A percentile compares a stretch with the other conserved stretches of the same genome.
Conservation (phyloP, 2,329 filamentous ascomycete species). For the Passalora sequoiae region DNA sequence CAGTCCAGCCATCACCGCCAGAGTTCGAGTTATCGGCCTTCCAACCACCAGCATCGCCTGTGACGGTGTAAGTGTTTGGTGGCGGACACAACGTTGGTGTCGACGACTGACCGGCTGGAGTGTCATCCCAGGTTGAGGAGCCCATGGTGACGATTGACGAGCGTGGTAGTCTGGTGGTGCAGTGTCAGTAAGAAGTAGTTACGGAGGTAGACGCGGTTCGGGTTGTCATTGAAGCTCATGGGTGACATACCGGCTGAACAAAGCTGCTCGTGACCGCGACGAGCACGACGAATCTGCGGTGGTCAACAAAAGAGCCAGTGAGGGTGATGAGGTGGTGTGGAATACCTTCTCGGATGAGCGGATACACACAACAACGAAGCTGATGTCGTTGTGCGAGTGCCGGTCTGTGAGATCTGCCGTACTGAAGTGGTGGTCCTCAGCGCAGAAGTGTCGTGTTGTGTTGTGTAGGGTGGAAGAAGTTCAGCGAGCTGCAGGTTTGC, state of each 20-base stretch:
- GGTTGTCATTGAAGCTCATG: background rate
- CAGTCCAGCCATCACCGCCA: too few relatives aligned
- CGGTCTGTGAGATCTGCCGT: conserved; percentile 4
- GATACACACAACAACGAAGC: background rate
- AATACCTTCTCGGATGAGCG: background rate
- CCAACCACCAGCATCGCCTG: conserved; percentile 14
- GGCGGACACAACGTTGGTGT: background rate
- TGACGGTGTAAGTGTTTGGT: conserved; percentile 10
- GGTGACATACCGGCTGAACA: too few relatives aligned
- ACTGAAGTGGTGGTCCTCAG: background rate
- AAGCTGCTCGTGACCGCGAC: too few relatives aligned
- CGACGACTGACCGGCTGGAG: conserved; percentile 17
- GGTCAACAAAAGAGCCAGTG: background rate
- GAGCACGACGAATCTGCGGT: too few relatives aligned
- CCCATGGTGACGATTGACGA: conserved; percentile 10
- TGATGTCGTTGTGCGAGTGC: background rate
- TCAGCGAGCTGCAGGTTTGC: background rate
- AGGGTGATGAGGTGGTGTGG: background rate
- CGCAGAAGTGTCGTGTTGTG: conserved; percentile 4
- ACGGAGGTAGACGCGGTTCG: background rate
- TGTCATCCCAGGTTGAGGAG: conserved; percentile 25
- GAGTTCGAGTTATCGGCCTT: conserved; percentile 12
- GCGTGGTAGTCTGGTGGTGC: background rate
- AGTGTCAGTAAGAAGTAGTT: background rate
- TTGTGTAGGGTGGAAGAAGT: background rate